Percentiles rank a stretch among this genome's conserved stretches.
Conservation (phyloP, 768 basidiomycete genomes). For the Lentinula boryana region DNA sequence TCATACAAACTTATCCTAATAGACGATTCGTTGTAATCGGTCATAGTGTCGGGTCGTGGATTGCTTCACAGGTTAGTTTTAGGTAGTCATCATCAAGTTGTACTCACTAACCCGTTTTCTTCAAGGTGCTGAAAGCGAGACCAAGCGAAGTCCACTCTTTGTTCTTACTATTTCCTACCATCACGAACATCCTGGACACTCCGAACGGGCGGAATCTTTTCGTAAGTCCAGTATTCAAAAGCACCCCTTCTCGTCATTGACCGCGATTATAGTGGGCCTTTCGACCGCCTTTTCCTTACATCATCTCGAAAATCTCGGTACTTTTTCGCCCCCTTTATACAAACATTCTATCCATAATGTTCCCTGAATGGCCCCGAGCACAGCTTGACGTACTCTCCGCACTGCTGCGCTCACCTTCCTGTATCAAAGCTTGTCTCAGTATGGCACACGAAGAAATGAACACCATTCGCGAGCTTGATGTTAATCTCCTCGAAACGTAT, state of each 20-base stretch:
- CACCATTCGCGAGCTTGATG: conserved; percentile 47
- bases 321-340: conserved; percentile 34
- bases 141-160: conserved; percentile 29
- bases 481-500: conserved; percentile 33
- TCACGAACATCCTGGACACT: conserved; percentile 55
- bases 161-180: conserved; percentile 68
- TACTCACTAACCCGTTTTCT: neutral
- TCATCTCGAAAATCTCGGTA: conserved; percentile 39
- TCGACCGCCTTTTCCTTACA: conserved; percentile 34
- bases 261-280: conserved; percentile 36
- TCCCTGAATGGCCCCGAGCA: conserved; percentile 42
- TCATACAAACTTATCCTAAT: conserved; percentile 24
- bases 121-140: conserved; percentile 47
- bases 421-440: conserved; percentile 46
- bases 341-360: conserved; percentile 33
- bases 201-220: conserved; percentile 58
- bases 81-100: neutral
- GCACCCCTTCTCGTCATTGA: neutral
- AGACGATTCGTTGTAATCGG: conserved; percentile 45
- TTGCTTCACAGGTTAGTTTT: conserved; percentile 47
- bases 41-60: conserved; percentile 74
- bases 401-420: conserved; percentile 45
- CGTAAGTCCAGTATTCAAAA: conserved; percentile 30
- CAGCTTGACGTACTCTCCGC: conserved; percentile 40
- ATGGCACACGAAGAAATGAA: conserved; percentile 72